Evolutionary conservation across 306 rosid species (phyloP).

Genomic region (Quercus berberidifolia): DNA sequence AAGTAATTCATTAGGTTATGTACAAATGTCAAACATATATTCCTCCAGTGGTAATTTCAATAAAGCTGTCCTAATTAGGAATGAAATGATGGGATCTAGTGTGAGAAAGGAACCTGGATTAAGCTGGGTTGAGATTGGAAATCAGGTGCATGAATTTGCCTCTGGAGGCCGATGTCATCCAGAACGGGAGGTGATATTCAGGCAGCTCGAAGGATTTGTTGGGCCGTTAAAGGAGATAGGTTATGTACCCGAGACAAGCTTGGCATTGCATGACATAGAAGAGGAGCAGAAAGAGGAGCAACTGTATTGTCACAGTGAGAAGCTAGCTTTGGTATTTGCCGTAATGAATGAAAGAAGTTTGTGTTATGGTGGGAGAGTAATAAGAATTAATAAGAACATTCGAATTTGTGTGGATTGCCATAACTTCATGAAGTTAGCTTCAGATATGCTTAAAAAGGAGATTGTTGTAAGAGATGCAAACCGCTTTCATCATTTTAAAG

Average conservation of each 20-base stretch:
- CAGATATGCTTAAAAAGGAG: slow-evolving; percentile 54
- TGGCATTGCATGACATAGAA: slow-evolving; percentile 65
- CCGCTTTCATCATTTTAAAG: slow-evolving; percentile 77
- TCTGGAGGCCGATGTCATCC: slow-evolving; percentile 73
- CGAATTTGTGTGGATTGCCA: slow-evolving; percentile 92
- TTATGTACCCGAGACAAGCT: slow-evolving; percentile 66
- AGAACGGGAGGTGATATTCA: slow-evolving; percentile 38
- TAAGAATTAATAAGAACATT: slow-evolving; percentile 84
- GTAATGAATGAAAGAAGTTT: slow-evolving; percentile 52
- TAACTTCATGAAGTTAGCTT: slow-evolving; percentile 80
- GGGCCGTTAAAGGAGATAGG: slow-evolving; percentile 72
- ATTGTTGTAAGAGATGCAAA: slow-evolving; percentile 85
- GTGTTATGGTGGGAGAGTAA: slow-evolving; percentile 24
- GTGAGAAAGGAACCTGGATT: slow-evolving; percentile 88
- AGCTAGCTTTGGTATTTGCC: slow-evolving; percentile 76
- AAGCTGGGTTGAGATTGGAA: slow-evolving; percentile 80
- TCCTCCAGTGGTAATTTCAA: slow-evolving; percentile 52
- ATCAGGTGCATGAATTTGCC: slow-evolving; percentile 73
- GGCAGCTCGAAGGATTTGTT: slow-evolving; percentile 53
- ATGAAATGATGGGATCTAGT: slow-evolving; percentile 63
- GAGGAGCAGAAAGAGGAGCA: slow-evolving; percentile 83
- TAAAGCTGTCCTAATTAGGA: slow-evolving; percentile 63
- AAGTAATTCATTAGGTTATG: slow-evolving; percentile 59
- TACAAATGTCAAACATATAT: slow-evolving; percentile 82
- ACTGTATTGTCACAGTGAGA: slow-evolving; percentile 78